Percentiles rank a stretch among this genome's conserved stretches.
phyloP scores from a whole-genome alignment of 2,329 filamentous ascomycete genomes.

The Aspergillus terreus region DNA sequence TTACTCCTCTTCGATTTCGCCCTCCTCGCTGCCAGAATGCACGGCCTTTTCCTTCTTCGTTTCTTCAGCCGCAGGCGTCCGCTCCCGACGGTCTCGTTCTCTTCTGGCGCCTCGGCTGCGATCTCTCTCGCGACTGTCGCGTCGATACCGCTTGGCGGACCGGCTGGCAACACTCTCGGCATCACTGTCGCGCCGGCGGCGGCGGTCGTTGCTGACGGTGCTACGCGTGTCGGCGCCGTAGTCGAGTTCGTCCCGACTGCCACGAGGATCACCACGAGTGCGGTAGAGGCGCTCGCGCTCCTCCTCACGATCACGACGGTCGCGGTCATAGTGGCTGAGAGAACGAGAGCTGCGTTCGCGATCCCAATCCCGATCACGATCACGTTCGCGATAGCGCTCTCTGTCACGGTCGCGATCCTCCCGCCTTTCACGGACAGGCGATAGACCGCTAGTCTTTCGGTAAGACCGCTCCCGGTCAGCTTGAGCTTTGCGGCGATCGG shows the following conservation, averaged over 20 bases:
- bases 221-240: constrained; percentile 69
- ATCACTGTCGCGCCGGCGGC: constrained; percentile 76
- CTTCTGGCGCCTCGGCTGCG: constrained; percentile 46
- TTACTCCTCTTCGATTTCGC: constrained; percentile 83
- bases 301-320: constrained; percentile 81
- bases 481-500: constrained; percentile 87
- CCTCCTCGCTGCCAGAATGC: constrained; percentile 90
- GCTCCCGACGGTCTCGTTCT: constrained; percentile 50
- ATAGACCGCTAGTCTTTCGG: constrained; percentile 68
- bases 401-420: constrained; percentile 37
- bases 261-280: constrained; percentile 72
- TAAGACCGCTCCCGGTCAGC: constrained; percentile 93
- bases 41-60: constrained; percentile 48
- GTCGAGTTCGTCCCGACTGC: constrained; percentile 81
- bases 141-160: constrained; percentile 57
- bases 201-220: constrained; percentile 62
- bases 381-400: constrained; percentile 36
- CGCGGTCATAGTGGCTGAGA: constrained; percentile 65
- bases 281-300: constrained; percentile 86
- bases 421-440: constrained; percentile 43
- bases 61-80: constrained; percentile 32
- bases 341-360: constrained; percentile 31
- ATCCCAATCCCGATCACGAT: constrained; percentile 36
- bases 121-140: constrained; percentile 38
- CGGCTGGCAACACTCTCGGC: constrained; percentile 58